Evolutionary conservation across 2,329 filamentous ascomycete genomes (phyloP).

Genomic region (Sarocladium brachiariae): DNA sequence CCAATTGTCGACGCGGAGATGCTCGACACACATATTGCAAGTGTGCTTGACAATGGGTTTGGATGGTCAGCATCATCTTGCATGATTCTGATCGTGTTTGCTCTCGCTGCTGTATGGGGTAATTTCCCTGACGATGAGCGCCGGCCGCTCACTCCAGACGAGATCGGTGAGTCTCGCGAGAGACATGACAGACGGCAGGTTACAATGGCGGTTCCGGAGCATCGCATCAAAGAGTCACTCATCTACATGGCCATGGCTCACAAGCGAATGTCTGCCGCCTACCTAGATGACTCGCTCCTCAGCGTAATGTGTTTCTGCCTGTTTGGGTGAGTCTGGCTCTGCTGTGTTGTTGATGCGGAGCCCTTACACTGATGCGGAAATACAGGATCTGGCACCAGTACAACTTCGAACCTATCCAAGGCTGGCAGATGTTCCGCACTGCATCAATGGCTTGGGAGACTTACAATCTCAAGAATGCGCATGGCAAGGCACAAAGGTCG

Average conservation of each 20-base stretch:
- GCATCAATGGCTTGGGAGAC: slow-evolving; percentile 14
- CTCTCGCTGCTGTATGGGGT: slow-evolving; percentile 13
- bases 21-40: slow-evolving; percentile 10
- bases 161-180: slow-evolving; percentile 6
- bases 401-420: slow-evolving; percentile 14
- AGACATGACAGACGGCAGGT: slow-evolving; percentile 8
- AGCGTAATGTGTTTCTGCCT: slow-evolving; percentile 12
- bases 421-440: slow-evolving; percentile 14
- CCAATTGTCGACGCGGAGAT: slow-evolving; percentile 12
- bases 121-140: slow-evolving; percentile 13
- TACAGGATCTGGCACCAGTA: slow-evolving; percentile 12
- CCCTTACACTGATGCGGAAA: neutral
- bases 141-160: slow-evolving; percentile 7
- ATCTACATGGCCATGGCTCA: slow-evolving; percentile 15
- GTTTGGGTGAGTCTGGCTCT: slow-evolving; percentile 10
- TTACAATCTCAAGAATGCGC: slow-evolving; percentile 13
- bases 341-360: neutral
- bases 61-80: slow-evolving; percentile 13
- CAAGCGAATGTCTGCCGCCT: slow-evolving; percentile 12
- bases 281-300: slow-evolving; percentile 11
- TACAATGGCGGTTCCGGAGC: slow-evolving; percentile 13
- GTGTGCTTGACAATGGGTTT: slow-evolving; percentile 16
- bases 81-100: slow-evolving; percentile 12
- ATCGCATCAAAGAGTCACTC: slow-evolving; percentile 12
- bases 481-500: slow-evolving; percentile 7